Conservation (phyloP, 495 filamentous ascomycete species). For the Aspergillus ostianus region DNA sequence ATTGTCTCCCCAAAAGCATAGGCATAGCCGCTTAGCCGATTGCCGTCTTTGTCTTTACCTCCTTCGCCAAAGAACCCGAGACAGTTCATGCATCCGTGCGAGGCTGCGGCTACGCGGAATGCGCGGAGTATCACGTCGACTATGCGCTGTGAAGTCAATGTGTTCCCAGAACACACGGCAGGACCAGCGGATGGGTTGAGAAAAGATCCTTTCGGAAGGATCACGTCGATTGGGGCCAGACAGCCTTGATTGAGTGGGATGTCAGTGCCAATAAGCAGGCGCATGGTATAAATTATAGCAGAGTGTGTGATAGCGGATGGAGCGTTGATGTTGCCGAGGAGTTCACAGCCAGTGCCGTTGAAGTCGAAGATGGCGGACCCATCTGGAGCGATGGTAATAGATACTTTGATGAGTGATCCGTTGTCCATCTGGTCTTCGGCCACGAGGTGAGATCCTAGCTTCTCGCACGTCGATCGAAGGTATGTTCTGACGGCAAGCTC, state of each 20-base stretch:
- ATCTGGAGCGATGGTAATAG: constrained; percentile 77
- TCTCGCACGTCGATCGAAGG: constrained; percentile 72
- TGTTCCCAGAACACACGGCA: constrained; percentile 85
- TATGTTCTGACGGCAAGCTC: constrained; percentile 81
- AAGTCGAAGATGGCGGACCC: constrained; percentile 95
- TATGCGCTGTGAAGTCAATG: constrained; percentile 91
- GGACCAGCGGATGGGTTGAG: constrained; percentile 82
- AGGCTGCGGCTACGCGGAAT: constrained; percentile 86
- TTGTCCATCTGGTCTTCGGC: constrained; percentile 96
- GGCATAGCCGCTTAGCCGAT: constrained; percentile 77
- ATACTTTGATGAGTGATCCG: constrained; percentile 82
- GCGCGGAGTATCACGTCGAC: constrained; percentile 92
- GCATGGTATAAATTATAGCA: constrained; percentile 94
- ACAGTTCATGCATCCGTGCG: constrained; percentile 92
- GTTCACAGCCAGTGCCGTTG: constrained; percentile 77
- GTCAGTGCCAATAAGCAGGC: constrained; percentile 87
- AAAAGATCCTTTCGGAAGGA: constrained; percentile 78
- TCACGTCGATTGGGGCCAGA: constrained; percentile 79
- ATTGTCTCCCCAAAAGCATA: constrained; percentile 99
- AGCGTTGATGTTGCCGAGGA: constrained; percentile 93
- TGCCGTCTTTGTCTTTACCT: constrained; percentile 49
- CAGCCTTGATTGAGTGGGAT: constrained; percentile 98
- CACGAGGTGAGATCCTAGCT: constrained; percentile 78
- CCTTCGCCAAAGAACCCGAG: constrained; percentile 43
- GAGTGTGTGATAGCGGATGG: constrained; percentile 91